Conservation (phyloP, 2,329 filamentous ascomycete species). For the Hypoxylon sp. region DNA sequence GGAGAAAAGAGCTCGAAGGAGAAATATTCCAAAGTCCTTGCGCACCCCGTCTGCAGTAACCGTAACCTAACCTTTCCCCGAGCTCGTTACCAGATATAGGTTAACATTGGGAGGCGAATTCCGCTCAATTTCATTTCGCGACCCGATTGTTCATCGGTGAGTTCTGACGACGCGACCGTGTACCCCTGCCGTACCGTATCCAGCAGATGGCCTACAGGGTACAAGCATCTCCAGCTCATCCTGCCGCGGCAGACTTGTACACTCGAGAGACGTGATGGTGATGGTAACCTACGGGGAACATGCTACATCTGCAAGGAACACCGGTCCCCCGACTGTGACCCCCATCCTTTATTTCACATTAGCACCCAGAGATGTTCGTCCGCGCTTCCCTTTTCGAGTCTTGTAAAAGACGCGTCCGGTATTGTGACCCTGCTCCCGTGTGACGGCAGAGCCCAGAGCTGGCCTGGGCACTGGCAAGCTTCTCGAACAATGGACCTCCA, state of each 20-base stretch:
- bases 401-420: slow-evolving; percentile 22
- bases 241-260: slow-evolving; percentile 15
- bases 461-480: no score
- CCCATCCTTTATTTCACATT: slow-evolving; percentile 29
- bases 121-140: slow-evolving; percentile 30
- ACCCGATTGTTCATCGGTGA: slow-evolving; percentile 33
- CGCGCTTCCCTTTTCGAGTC: slow-evolving; percentile 25
- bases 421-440: slow-evolving; percentile 13
- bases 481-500: slow-evolving; percentile 32
- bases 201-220: slow-evolving; percentile 10
- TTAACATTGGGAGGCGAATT: slow-evolving; percentile 26
- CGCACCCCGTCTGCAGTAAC: slow-evolving; percentile 18
- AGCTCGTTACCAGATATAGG: slow-evolving; percentile 35
- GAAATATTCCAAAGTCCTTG: slow-evolving; percentile 5
- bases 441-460: slow-evolving; percentile 22
- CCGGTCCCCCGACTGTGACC: slow-evolving; percentile 28
- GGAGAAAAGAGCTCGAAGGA: slow-evolving; percentile 23
- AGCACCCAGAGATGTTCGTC: slow-evolving; percentile 20
- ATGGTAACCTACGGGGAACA: slow-evolving; percentile 29
- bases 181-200: slow-evolving; percentile 8
- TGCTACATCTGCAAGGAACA: slow-evolving; percentile 35
- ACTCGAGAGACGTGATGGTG: slow-evolving; percentile 23
- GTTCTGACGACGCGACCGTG: slow-evolving; percentile 24
- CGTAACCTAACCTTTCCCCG: slow-evolving; percentile 23
- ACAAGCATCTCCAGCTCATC: slow-evolving; percentile 8